Conservation (phyloP, 1,284 basidiomycete genomes). For the Ustilago tritici region DNA sequence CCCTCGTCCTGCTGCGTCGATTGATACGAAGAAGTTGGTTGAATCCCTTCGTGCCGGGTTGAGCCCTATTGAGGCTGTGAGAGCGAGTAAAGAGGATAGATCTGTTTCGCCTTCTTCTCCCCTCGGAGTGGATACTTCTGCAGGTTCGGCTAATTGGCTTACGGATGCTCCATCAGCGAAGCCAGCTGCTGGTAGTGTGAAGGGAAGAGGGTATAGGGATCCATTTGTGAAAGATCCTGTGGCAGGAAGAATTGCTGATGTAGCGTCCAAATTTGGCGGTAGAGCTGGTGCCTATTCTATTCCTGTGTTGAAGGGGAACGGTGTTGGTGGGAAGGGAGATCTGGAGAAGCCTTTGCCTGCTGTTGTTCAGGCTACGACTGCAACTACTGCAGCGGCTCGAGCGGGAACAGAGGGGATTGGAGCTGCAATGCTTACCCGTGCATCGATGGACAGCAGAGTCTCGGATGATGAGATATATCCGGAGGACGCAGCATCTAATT, state of each 20-base stretch:
- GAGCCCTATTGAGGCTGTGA: constrained; percentile 37
- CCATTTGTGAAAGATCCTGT: constrained; percentile 58
- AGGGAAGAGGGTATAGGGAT: constrained; percentile 26
- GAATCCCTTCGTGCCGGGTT: constrained; percentile 40
- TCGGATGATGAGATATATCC: constrained; percentile 61
- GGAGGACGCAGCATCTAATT: constrained; percentile 60
- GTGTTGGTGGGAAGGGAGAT: not conserved
- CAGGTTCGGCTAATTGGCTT: not conserved
- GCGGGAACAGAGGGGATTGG: constrained; percentile 1
- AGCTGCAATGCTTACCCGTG: not conserved
- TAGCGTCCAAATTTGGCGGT: constrained; percentile 56
- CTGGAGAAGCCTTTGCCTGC: constrained; percentile 15
- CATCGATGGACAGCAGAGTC: constrained; percentile 22
- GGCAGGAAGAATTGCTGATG: constrained; percentile 54
- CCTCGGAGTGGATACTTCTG: not conserved
- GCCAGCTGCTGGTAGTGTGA: not conserved
- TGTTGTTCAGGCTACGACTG: not conserved
- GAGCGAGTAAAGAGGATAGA: constrained; percentile 29
- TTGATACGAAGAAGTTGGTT: constrained; percentile 50
- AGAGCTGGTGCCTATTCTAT: constrained; percentile 7
- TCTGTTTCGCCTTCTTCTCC: not conserved
- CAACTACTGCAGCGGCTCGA: not conserved
- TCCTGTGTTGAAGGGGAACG: not conserved
- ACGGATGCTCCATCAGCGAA: not conserved
- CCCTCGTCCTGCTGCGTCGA: constrained; percentile 15